These are phyloP conservation scores for Colletotrichum chrysophilum DNA, from an alignment of 2,329 filamentous ascomycete genomes.

Conservation along the genomic window DNA sequence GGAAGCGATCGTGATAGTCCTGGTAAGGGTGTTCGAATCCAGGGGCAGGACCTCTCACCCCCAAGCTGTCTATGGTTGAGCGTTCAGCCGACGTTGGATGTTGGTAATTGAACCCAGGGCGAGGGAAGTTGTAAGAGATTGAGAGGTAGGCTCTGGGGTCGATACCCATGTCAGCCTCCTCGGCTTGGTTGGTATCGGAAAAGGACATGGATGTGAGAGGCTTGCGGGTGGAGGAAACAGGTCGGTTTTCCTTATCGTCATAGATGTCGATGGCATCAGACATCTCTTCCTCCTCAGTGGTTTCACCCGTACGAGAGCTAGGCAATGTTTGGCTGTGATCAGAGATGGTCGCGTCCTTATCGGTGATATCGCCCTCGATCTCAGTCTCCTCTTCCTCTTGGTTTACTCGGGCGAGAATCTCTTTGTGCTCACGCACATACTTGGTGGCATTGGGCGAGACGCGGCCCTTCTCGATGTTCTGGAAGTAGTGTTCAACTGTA, in stretches of 20 bases:
- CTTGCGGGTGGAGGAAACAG: not conserved
- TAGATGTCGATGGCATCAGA: not conserved
- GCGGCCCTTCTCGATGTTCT: conserved; percentile 43
- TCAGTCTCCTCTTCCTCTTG: not conserved
- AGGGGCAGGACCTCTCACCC: not conserved
- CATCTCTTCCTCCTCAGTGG: not conserved
- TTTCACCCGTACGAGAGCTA: not conserved
- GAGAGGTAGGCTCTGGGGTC: not conserved
- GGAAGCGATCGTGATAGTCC: not conserved
- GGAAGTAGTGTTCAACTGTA: conserved; percentile 51
- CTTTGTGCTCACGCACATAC: conserved; percentile 39
- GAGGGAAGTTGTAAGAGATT: not conserved
- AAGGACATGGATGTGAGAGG: not conserved
- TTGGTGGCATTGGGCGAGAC: conserved; percentile 39
- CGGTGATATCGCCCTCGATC: not conserved
- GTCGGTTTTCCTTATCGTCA: not conserved
- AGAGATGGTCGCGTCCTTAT: not conserved
- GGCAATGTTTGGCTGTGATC: not conserved
- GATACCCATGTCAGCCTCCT: not conserved
- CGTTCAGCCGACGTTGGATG: not conserved
- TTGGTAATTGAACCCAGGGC: not conserved
- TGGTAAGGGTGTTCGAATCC: not conserved
- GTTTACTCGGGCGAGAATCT: not conserved
- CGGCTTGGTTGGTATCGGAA: not conserved
- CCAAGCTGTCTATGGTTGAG: not conserved